Percentiles rank a stretch among this genome's conserved stretches.
phyloP scores from a whole-genome alignment of 257 asterid species.

The Fraxinus americana region DNA sequence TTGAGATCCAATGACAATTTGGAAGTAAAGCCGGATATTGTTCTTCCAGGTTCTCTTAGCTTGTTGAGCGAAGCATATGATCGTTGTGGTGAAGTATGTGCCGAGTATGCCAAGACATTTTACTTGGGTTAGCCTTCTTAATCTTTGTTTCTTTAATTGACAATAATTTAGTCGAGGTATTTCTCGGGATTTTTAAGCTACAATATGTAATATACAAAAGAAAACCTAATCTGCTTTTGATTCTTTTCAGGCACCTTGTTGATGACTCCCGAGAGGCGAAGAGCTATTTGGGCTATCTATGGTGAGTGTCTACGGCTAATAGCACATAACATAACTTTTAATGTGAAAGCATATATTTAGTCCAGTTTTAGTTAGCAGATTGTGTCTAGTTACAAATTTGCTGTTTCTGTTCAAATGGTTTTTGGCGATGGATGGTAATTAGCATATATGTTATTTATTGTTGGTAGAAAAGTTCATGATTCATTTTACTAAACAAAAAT shows the following conservation, averaged over 20 bases:
- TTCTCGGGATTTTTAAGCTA: not conserved
- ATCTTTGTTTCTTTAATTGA: slow-evolving; percentile 22
- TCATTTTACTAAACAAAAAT: not conserved
- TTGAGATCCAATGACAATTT: slow-evolving; percentile 45
- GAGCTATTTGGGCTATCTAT: slow-evolving; percentile 98
- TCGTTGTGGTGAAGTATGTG: slow-evolving; percentile 95
- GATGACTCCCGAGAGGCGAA: slow-evolving; percentile 92
- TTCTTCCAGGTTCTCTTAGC: slow-evolving; percentile 65
- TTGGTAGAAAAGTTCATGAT: not conserved
- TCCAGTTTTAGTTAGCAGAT: not conserved
- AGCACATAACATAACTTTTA: not conserved
- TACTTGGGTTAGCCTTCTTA: slow-evolving; percentile 75
- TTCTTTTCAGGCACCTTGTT: slow-evolving; percentile 75
- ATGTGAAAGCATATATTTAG: not conserved
- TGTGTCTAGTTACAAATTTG: not conserved
- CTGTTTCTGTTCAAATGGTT: not conserved
- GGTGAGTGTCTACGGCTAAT: slow-evolving; percentile 52
- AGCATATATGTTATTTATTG: not conserved
- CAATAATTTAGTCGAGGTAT: slow-evolving; percentile 15
- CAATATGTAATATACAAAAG: slow-evolving; percentile 14
- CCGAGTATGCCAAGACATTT: slow-evolving; percentile 98
- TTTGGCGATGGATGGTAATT: not conserved
- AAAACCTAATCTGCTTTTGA: not conserved
- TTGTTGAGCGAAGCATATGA: slow-evolving; percentile 90
- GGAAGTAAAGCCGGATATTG: slow-evolving; percentile 76